These are phyloP conservation scores for Phytophthora europaea DNA, from an alignment of 352 stramenopile genomes.

Conservation along the genomic window DNA sequence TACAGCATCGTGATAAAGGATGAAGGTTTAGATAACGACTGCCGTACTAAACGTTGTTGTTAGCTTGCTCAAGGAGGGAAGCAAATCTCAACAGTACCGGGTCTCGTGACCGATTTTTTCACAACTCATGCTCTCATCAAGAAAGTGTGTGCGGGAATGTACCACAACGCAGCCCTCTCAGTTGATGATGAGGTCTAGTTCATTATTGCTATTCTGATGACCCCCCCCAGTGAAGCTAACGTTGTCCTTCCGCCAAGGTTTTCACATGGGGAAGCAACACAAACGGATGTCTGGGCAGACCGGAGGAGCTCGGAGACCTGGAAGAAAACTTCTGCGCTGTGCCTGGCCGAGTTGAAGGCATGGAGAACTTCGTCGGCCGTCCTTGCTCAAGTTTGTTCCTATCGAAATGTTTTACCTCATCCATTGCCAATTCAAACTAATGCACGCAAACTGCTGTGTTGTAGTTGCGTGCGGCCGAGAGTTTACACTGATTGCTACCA, in stretches of 20 bases:
- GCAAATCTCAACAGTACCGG: slow-evolving; percentile 76
- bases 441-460: not conserved
- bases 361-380: slow-evolving; percentile 74
- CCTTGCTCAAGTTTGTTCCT: slow-evolving; percentile 71
- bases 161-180: slow-evolving; percentile 93
- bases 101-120: slow-evolving; percentile 86
- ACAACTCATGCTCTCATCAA: slow-evolving; percentile 87
- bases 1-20: not conserved
- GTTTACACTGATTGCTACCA: slow-evolving; percentile 93
- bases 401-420: not conserved
- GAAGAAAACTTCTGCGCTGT: slow-evolving; percentile 89
- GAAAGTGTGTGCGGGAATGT: slow-evolving; percentile 87
- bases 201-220: not conserved
- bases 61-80: slow-evolving; percentile 78
- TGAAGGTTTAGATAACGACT: not conserved
- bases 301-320: slow-evolving; percentile 70
- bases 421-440: not conserved
- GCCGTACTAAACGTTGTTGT: not conserved
- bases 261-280: slow-evolving; percentile 96
- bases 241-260: slow-evolving; percentile 49
- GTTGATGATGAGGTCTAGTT: slow-evolving; percentile 85
- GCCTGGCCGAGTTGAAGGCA: slow-evolving; percentile 76
- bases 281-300: slow-evolving; percentile 90
- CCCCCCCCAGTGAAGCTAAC: not conserved
- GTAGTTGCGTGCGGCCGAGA: slow-evolving; percentile 92